Evolutionary conservation across 23 red algal species (phyloP).

Genomic region (Chondrus crispus): DNA sequence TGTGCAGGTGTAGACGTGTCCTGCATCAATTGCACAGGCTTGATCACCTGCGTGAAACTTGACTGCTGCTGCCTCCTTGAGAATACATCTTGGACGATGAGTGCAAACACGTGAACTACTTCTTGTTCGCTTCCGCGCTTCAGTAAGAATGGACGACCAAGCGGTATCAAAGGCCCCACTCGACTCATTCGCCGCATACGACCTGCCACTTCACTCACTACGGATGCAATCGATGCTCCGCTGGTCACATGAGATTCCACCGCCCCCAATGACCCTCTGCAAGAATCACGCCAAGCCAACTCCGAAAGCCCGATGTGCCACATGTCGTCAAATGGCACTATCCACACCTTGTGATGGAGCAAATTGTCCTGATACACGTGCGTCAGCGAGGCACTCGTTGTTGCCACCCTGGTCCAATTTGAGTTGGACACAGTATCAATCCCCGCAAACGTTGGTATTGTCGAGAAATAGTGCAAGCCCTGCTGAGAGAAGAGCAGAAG

Average conservation of each 20-base stretch:
- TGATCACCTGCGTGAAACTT: not conserved
- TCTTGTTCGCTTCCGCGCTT: not conserved
- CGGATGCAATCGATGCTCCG: not conserved
- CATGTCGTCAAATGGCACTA: slow-evolving; percentile 43
- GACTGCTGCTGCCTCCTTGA: not conserved
- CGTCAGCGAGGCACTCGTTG: slow-evolving; percentile 6
- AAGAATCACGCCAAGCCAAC: not conserved
- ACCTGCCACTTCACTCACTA: slow-evolving; percentile 17
- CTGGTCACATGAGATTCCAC: not conserved
- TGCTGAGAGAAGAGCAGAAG: no score
- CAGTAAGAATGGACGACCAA: slow-evolving; percentile 28
- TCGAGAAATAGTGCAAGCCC: no score
- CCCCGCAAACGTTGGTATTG: not conserved
- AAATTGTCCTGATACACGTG: not conserved
- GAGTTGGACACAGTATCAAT: slow-evolving; percentile 15
- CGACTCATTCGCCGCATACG: not conserved
- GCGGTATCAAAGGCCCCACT: not conserved
- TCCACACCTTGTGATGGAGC: slow-evolving; percentile 38
- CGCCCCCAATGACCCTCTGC: not conserved
- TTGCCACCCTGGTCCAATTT: slow-evolving; percentile 12
- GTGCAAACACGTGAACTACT: slow-evolving; percentile 11
- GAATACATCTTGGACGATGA: slow-evolving; percentile 27
- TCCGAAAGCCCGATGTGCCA: slow-evolving; percentile 38
- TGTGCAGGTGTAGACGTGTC: not conserved
- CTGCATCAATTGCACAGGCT: slow-evolving; percentile 30